Base-by-base conservation (phyloP, 148 eudicot species). In the Chenopodium berlandieri region DNA sequence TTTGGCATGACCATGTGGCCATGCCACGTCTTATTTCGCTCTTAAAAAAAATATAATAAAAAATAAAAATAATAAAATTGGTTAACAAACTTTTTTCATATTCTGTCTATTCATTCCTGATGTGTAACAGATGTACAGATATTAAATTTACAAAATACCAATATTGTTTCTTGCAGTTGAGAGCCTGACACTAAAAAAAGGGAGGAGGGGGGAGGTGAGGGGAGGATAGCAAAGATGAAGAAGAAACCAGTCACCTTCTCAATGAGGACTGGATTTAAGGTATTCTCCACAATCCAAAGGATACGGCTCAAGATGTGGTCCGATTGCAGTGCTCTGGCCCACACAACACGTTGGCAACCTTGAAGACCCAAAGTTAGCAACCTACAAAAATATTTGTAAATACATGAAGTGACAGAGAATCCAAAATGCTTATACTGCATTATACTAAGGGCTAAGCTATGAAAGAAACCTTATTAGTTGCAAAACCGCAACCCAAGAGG, bases 251-350 rank as follows among this genome's bases (percentile, higher is more conserved):
- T 60, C 82, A 95, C 99, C 97, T 90, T 95, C 89, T 93, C 97
- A 79, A 89, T 86, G 69, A 95, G 94, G 70, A 84, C 86, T 23
- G 91, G 89, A 83, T 92, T 95, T 82, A 95, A 87, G 75, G 99
- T 85, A 84, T 95, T 93, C 81, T 95, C 97, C 77, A 87, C 86
- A 86, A 95, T 87, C 97, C 99, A 95, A 78, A 95, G 88, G 77
- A 92, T 68, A 75, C 95, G 99, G 46, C 90, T 89, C 79, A 95
- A 82, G 70, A 89, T 80, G 60, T 79, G 85, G 79, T 94, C 97
- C 75, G 97, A 73, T 71, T 86, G 88, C 90, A 95, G 85, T 74
- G 92, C 94, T 80, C 88, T 87, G 1, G 95, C 91, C 99, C 97
- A 95, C 25, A 80, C 82, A 76, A 80, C 76, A 83, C 90, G 78